Evolutionary conservation across 768 basidiomycete genomes (phyloP), one percentile per base, ranked within the genome.

Genomic region (Austroboletus eburneus): DNA sequence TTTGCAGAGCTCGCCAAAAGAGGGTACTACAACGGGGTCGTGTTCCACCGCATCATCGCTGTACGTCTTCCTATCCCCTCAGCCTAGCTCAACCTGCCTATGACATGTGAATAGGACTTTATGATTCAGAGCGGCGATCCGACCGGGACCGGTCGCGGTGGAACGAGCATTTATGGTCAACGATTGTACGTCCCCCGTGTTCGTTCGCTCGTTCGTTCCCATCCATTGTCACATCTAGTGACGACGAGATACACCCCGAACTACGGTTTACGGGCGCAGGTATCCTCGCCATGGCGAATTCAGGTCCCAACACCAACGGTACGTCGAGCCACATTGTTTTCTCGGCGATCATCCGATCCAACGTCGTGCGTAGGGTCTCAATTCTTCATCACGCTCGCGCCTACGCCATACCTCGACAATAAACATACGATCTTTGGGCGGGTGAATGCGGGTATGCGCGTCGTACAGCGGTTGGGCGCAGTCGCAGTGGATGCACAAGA

Each of bases 101-200:
- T n/a, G n/a, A n/a, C n/a, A n/a, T n/a, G n/a, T 12, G 20, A 18
- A 29, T 43, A 94, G 86, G 93, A 94, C 63, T 97, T 97, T 61
- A 97, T 97, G 95, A 83, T 96, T 14, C 95, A 99, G 71, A 84
- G 80, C 23, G 95, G 94, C 34, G 93, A 95, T 64, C 95, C 94
- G 10, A 95, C 93, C 14, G 95, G 95, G 21, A 97, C 95, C 2
- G 95, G 95, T 22, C 73, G 89, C 58, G 94, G 95, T 27, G 89
- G 90, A 33, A 87, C 85, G 22, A 91, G 90, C 57, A 90, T 91
- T 52, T 91, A 88, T 57, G 91, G 88, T 6, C 85, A 83, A 61
- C 90, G 85, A 69, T 97, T 90, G 87, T 87, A 57, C 49, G 83
- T 75, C 4, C 32, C 3, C n/a, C 16, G 9, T 41, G 2, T 24